Conservation (phyloP, 106 monocot species). For the Triglochin maritima region DNA sequence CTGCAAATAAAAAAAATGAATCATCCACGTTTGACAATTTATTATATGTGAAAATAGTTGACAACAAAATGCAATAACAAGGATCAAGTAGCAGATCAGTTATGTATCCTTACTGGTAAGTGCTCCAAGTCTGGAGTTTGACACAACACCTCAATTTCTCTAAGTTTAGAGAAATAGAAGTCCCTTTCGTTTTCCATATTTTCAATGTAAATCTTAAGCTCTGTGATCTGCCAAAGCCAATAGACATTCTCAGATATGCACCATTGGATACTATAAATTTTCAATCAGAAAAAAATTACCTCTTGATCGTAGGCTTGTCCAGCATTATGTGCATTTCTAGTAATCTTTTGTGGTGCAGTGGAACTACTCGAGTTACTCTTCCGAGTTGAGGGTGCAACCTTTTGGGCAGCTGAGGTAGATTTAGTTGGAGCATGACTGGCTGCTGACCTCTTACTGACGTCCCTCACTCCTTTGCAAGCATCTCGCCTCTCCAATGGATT, state of each 20-base stretch:
- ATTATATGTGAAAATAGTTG: background rate
- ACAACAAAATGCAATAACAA: background rate
- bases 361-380: slow-evolving; percentile 32
- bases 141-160: slow-evolving; percentile 86
- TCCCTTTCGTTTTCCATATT: slow-evolving; percentile 96
- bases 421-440: slow-evolving; percentile 39
- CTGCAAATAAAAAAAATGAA: slow-evolving; percentile 15
- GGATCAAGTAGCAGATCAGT: background rate
- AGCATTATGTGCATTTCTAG: slow-evolving; percentile 24
- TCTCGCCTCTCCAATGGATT: slow-evolving; percentile 89
- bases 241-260: background rate
- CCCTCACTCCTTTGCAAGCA: slow-evolving; percentile 72
- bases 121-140: slow-evolving; percentile 64
- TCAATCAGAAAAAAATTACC: slow-evolving; percentile 11
- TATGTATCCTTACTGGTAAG: slow-evolving; percentile 47
- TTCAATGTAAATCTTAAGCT: slow-evolving; percentile 79
- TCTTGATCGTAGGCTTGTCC: slow-evolving; percentile 53
- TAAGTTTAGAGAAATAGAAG: slow-evolving; percentile 78
- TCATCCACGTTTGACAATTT: background rate
- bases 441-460: slow-evolving; percentile 39
- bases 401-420: slow-evolving; percentile 34
- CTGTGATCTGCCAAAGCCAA: slow-evolving; percentile 55
- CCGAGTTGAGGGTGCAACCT: slow-evolving; percentile 27
- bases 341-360: slow-evolving; percentile 22
- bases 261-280: background rate